Conservation (phyloP, 2,329 filamentous ascomycete species). For the Biscogniauxia mediterranea region DNA sequence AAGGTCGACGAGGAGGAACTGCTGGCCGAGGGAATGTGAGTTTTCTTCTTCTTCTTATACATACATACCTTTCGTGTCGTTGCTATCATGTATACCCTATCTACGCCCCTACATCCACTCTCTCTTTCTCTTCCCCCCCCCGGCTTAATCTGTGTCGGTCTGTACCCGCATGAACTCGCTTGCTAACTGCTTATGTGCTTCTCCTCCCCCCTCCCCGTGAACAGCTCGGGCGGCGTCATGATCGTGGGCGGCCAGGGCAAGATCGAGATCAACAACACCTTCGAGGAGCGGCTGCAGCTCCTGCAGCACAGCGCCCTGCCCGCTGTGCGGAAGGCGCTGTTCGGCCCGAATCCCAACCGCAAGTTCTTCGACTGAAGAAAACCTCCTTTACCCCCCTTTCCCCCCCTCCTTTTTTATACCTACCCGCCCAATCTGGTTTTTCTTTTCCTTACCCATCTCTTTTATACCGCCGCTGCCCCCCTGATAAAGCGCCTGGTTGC, state of each 20-base stretch:
- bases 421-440: too few relatives aligned
- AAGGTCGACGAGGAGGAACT: slow-evolving; percentile 76
- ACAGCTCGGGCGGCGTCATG: slow-evolving; percentile 77
- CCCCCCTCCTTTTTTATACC: too few relatives aligned
- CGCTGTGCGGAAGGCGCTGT: slow-evolving; percentile 79
- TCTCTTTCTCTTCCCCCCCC: too few relatives aligned
- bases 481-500: too few relatives aligned
- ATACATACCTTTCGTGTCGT: not conserved
- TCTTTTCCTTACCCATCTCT: too few relatives aligned
- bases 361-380: slow-evolving; percentile 81
- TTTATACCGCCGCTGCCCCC: too few relatives aligned
- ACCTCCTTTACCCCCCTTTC: too few relatives aligned
- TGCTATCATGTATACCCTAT: too few relatives aligned
- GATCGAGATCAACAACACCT: slow-evolving; percentile 98
- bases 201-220: not conserved
- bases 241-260: slow-evolving; percentile 83
- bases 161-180: too few relatives aligned
- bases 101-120: too few relatives aligned
- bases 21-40: slow-evolving; percentile 81
- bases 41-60: slow-evolving; percentile 26
- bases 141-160: too few relatives aligned
- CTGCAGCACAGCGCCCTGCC: slow-evolving; percentile 84
- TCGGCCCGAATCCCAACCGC: slow-evolving; percentile 92
- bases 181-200: slow-evolving; percentile 12
- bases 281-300: slow-evolving; percentile 84